phyloP scores from a whole-genome alignment of 2,329 filamentous ascomycete species.

The Colletotrichum chrysophilum region DNA sequence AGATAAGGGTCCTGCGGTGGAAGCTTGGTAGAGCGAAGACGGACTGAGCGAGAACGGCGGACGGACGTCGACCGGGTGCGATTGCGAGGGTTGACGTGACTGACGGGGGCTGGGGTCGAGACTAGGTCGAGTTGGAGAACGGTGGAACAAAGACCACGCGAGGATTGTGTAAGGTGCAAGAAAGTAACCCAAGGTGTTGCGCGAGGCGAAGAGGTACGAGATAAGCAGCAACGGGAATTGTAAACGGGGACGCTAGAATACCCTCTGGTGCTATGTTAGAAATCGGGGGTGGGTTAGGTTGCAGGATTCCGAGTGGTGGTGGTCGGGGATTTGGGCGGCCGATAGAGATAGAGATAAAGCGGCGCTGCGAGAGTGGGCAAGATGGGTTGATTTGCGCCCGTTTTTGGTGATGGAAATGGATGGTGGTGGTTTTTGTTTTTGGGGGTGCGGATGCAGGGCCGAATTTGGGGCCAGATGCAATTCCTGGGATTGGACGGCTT shows the following conservation, averaged over 20 bases:
- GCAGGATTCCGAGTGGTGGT: conserved; percentile 4
- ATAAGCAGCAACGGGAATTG: conserved; percentile 7
- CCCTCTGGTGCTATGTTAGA: neutral
- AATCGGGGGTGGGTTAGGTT: conserved; percentile 4
- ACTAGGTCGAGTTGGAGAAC: neutral
- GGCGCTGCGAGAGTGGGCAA: conserved; percentile 19
- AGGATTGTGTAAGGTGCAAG: neutral
- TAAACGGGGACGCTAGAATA: neutral
- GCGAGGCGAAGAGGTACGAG: neutral
- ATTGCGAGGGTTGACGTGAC: conserved; percentile 16
- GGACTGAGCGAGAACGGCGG: neutral
- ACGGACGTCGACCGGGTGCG: neutral
- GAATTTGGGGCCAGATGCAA: conserved; percentile 16
- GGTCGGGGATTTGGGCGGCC: neutral
- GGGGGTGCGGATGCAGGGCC: conserved; percentile 2
- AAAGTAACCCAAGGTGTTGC: neutral
- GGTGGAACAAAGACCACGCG: conserved; percentile 6
- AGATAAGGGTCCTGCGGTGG: conserved; percentile 6
- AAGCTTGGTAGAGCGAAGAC: neutral
- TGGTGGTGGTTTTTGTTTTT: neutral
- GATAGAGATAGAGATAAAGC: conserved; percentile 16
- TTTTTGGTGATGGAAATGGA: conserved; percentile 20
- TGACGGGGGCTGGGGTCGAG: neutral
- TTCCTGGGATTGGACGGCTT: conserved; percentile 19
- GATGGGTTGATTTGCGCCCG: conserved; percentile 20